A percentile compares a stretch with the other conserved stretches of the same genome.
Conservation (phyloP, 1,284 basidiomycete genomes). For the Ganoderma multipileum region DNA sequence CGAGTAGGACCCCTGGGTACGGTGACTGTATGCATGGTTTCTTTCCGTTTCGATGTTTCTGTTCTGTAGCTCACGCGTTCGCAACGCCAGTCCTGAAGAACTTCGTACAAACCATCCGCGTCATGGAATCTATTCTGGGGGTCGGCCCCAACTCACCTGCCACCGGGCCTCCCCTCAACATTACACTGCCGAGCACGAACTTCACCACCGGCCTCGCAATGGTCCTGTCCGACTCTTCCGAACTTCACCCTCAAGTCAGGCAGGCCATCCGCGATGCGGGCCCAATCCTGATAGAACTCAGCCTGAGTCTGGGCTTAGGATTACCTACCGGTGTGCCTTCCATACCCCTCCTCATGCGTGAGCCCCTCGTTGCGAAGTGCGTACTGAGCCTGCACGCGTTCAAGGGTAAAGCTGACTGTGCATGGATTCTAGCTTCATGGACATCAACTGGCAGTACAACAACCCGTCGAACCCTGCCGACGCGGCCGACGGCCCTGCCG, state of each 20-base stretch:
- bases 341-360: background rate
- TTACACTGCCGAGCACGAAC: background rate
- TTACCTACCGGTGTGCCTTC: background rate
- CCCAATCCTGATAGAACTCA: background rate
- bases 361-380: background rate
- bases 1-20: background rate
- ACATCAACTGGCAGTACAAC: background rate
- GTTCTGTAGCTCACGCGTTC: background rate
- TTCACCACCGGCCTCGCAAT: background rate
- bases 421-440: background rate
- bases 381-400: background rate
- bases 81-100: conserved; percentile 67
- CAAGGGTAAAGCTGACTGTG: background rate
- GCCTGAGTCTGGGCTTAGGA: background rate
- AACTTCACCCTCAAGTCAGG: background rate
- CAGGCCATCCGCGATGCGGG: background rate
- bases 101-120: conserved; percentile 72
- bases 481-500: background rate
- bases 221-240: background rate
- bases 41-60: background rate
- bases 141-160: conserved; percentile 55
- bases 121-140: conserved; percentile 67
- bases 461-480: background rate
- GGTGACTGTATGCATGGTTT: background rate
- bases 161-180: background rate